Base-by-base conservation (phyloP, 2,329 filamentous ascomycete species). In the Tolypocladium paradoxum region DNA sequence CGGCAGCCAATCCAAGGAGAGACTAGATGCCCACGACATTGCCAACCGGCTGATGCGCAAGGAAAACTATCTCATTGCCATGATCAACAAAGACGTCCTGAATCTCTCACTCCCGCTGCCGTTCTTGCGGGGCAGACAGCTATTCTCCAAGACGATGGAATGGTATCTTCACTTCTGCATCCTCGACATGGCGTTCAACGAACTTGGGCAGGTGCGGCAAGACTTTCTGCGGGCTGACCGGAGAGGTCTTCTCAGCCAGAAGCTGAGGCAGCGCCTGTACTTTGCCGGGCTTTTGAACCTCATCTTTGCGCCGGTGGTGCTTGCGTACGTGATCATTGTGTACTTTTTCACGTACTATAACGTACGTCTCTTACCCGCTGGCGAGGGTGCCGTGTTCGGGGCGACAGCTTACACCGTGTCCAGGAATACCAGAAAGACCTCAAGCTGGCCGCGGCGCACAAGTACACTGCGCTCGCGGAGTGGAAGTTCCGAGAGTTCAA, bases 401-500 rank as follows among this genome's bases (percentile, higher is more conserved):
- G 11, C 4, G 7, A 18, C 11, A 22, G 36, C 36, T 54, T 48
- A 54, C 35, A 24, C 2, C 1, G 5, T 12, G 29, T 5, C 11
- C 55, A 90, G 86, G 92, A 99, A 74, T 96, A 95, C 65, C 90
- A 96, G 70, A 95, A 91, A 64, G 95, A 96, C 57, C 92, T 89
- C 0, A 85, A 90, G 57, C 81, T 96, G 37, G 87, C 88, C n/a
- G 86, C 90, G 9, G 68, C 69, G 18, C 84, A 93, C 40, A 85
- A 90, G 59, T 99, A 96, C 65, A 97, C 92, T 0, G 88, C 90
- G 1, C 80, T 96, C 50, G 93, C 93, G 0, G 88, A 96, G 66
- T 99, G 93, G 93, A 97, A 96, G 63, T 96, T 99, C 58, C 85
- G 93, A 48, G 92, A 97, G 67, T 99, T 97, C 77, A 99, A 99